Percentiles rank a stretch among this genome's conserved stretches.
Conservation (phyloP, 2,329 filamentous ascomycete genomes). For the Phaeoacremonium minimum region DNA sequence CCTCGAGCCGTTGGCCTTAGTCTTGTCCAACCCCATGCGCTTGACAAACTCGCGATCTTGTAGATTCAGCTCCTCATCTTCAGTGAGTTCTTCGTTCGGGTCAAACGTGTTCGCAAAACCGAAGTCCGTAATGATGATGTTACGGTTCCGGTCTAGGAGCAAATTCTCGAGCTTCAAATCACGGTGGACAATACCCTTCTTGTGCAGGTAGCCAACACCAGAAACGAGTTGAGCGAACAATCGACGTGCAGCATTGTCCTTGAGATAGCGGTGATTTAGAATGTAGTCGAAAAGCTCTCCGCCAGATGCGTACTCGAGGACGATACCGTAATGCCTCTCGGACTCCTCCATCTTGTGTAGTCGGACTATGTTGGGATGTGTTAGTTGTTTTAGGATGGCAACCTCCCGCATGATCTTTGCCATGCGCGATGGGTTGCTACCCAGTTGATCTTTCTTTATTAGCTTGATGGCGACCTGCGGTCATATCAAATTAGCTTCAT, state of each 20-base stretch:
- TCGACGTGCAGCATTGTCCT: constrained; percentile 84
- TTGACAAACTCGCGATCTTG: constrained; percentile 86
- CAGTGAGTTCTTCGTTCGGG: constrained; percentile 76
- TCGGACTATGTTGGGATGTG: constrained; percentile 94
- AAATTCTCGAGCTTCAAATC: constrained; percentile 96
- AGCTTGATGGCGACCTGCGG: constrained; percentile 90
- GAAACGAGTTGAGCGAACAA: constrained; percentile 95
- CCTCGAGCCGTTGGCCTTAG: constrained; percentile 69
- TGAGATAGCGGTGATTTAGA: constrained; percentile 91
- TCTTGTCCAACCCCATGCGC: constrained; percentile 75
- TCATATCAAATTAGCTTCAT: constrained; percentile 1
- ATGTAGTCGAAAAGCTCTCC: constrained; percentile 99
- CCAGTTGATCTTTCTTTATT: constrained; percentile 87
- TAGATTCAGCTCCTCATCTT: constrained; percentile 86
- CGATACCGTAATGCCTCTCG: constrained; percentile 94
- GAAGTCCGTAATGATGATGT: constrained; percentile 99
- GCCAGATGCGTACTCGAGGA: constrained; percentile 95
- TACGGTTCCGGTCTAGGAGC: constrained; percentile 89
- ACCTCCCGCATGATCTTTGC: constrained; percentile 98
- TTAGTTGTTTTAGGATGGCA: constrained; percentile 76
- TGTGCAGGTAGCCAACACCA: constrained; percentile 94
- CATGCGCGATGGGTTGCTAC: constrained; percentile 80
- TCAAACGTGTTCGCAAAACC: constrained; percentile 98
- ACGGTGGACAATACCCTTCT: constrained; percentile 96
- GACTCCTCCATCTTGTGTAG: constrained; percentile 99